Evolutionary conservation across 345 rosid species (phyloP).

Genomic region (Boechera stricta): DNA sequence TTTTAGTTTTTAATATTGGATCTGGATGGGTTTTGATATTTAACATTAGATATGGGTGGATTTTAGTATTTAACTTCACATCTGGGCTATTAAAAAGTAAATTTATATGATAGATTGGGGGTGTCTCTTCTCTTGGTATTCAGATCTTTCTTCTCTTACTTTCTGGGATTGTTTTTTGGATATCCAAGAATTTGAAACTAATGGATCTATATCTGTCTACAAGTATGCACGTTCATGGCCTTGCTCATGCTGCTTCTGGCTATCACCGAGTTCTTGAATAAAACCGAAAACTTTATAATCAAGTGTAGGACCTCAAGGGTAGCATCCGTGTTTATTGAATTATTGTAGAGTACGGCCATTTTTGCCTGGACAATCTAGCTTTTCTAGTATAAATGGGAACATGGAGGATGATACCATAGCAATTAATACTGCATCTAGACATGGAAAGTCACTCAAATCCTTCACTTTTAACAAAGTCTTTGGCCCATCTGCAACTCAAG

Average conservation of each 20-base stretch:
- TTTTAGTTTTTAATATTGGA: too few relatives aligned
- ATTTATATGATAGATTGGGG: too few relatives aligned
- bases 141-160: slow-evolving; percentile 14
- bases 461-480: slow-evolving; percentile 93
- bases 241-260: slow-evolving; percentile 95
- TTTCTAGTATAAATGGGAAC: slow-evolving; percentile 60
- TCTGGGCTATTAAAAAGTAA: too few relatives aligned
- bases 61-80: too few relatives aligned
- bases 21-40: too few relatives aligned
- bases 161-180: slow-evolving; percentile 7
- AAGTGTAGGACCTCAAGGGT: slow-evolving; percentile 97
- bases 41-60: too few relatives aligned
- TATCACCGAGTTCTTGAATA: slow-evolving; percentile 93
- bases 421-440: slow-evolving; percentile 73
- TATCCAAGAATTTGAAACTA: slow-evolving; percentile 18
- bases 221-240: slow-evolving; percentile 87
- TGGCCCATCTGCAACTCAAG: slow-evolving; percentile 92
- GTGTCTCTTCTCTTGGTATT: slow-evolving; percentile 69
- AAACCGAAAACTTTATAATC: slow-evolving; percentile 92
- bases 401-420: slow-evolving; percentile 77
- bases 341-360: slow-evolving; percentile 88
- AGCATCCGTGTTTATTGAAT: slow-evolving; percentile 78
- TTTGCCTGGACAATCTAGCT: slow-evolving; percentile 72
- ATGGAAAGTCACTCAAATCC: slow-evolving; percentile 76
- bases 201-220: slow-evolving; percentile 31